Conservation (phyloP, 78 protist genomes). For the Dictyostelium citrinum region DNA sequence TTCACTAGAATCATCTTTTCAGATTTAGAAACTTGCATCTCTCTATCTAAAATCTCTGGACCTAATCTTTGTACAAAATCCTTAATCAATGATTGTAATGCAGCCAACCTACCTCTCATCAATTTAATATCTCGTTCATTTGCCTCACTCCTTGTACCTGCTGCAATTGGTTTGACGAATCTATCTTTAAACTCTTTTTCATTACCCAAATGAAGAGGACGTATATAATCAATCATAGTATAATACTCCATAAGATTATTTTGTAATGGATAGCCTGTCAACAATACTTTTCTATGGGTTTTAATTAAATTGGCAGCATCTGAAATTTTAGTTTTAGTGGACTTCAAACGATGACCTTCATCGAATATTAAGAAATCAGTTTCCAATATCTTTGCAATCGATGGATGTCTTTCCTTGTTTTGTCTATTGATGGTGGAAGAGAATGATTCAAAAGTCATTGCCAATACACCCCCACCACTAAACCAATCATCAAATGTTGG, state of each 20-base stretch:
- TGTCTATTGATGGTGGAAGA: neutral
- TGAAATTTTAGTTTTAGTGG: neutral
- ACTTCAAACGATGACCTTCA: conserved; percentile 88
- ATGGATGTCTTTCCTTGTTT: neutral
- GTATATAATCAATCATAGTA: conserved; percentile 85
- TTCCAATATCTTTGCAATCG: neutral
- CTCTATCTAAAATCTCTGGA: conserved; percentile 7
- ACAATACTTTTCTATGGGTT: conserved; percentile 53
- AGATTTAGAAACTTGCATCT: neutral
- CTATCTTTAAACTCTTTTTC: conserved; percentile 24
- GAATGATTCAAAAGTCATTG: conserved; percentile 16
- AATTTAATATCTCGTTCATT: neutral
- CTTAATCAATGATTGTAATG: neutral
- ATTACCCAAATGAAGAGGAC: conserved; percentile 56
- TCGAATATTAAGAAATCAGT: conserved; percentile 85
- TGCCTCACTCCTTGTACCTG: conserved; percentile 21
- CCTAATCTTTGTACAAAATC: conserved; percentile 50
- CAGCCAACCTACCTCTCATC: conserved; percentile 34
- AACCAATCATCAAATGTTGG: neutral
- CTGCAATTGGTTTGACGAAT: conserved; percentile 76
- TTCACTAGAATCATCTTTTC: conserved; percentile 41
- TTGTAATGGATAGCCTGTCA: conserved; percentile 95
- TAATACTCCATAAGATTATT: conserved; percentile 91
- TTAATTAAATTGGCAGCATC: neutral
- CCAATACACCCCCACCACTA: conserved; percentile 34